phyloP scores from a whole-genome alignment of 1,284 basidiomycete genomes.

The Trichosporon sp. region DNA sequence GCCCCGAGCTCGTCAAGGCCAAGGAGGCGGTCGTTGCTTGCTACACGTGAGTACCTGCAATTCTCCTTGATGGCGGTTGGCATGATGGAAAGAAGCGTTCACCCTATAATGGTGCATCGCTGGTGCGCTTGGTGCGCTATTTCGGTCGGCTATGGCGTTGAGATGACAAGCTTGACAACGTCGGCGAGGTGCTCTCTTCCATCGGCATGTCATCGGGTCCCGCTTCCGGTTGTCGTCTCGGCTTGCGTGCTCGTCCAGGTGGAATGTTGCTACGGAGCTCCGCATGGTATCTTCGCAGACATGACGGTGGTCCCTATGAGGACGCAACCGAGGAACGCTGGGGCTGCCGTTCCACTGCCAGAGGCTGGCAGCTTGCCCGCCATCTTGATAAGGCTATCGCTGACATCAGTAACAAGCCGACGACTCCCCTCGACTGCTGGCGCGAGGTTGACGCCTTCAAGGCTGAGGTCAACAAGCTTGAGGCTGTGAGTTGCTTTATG shows the following conservation, averaged over 20 bases:
- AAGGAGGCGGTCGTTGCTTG: conserved; percentile 43
- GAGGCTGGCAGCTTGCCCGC: background rate
- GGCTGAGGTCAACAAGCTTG: conserved; percentile 45
- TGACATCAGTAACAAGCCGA: conserved; percentile 31
- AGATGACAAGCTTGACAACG: too few relatives aligned
- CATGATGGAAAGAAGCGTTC: too few relatives aligned
- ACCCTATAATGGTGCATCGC: too few relatives aligned
- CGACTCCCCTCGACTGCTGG: conserved; percentile 48
- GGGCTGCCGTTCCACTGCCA: too few relatives aligned
- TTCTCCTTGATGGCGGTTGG: too few relatives aligned
- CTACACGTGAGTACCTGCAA: conserved; percentile 45
- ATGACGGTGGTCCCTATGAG: background rate
- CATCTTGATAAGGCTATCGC: background rate
- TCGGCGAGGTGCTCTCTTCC: background rate
- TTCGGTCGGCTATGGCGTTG: background rate
- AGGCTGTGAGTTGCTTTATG: conserved; percentile 34
- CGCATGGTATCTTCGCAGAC: background rate
- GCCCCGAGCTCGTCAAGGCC: conserved; percentile 30
- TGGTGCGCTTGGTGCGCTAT: too few relatives aligned
- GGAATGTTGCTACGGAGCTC: background rate
- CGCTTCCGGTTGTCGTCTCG: background rate
- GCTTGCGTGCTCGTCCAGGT: background rate
- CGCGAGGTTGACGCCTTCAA: conserved; percentile 48
- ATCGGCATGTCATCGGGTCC: background rate
- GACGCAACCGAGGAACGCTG: background rate